Base-by-base conservation (phyloP, 2,329 filamentous ascomycete species). In the Aspergillaceae sp. region DNA sequence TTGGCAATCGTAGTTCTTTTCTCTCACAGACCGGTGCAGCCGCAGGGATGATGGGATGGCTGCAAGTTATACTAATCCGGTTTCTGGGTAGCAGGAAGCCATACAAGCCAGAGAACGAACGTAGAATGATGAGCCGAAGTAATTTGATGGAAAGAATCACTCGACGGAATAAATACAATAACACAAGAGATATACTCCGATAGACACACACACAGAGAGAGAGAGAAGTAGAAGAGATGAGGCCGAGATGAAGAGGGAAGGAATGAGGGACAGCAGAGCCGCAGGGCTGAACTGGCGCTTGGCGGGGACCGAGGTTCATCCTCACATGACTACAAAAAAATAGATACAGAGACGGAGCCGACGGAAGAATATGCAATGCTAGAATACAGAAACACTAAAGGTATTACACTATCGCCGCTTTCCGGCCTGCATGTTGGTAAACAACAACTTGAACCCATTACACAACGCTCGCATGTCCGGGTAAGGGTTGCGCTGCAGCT, bases 371-470 rank as follows among this genome's bases (percentile, higher is more conserved):
- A 19, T 19, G n/a, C 34, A 36, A 11, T 36, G 34, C n/a, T 36
- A 36, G n/a, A 36, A 7, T 19, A 36, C 26, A 34, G 19, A 19
- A 19, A 19, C 19, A 19, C 19, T 34, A 19, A 7, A 36, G 34
- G 26, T 36, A 19, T 19, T 30, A 27, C 33, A 37, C 44, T 42
- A 55, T 53, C 58, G 57, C 40, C 62, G 55, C 51, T 57, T 60
- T 9, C 57, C 54, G 32, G 57, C 62, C 55, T 74, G 69, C 76
- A 84, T 75, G 66, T 83, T 86, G 49, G 75, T 74, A 64, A 89
- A 89, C 45, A 90, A 75, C 61, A 91, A 69, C 76, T 97, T 97
- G 76, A 97, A 97, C 4, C 91, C 92, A 70, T 98, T 98, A 75
- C 91, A 95, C 52, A 98, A 74, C 42, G 89, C 88, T 56, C 85